Conservation (phyloP, 73 alveolate species). For the Paramecium sexaurelia region DNA sequence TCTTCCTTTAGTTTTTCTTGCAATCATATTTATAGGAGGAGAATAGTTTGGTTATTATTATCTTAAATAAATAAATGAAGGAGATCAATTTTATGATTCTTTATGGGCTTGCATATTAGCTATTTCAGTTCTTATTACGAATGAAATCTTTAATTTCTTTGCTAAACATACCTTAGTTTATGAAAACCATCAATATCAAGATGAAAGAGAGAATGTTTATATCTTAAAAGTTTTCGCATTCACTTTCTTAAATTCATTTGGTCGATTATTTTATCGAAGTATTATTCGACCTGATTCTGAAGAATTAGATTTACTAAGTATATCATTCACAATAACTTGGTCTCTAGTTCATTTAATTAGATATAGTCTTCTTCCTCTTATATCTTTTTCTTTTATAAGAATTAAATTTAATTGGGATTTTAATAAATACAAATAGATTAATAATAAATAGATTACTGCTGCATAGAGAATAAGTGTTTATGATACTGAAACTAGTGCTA, state of each 20-base stretch:
- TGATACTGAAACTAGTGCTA: conserved; percentile 6
- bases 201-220: background rate
- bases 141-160: background rate
- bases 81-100: background rate
- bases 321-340: background rate
- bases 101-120: background rate
- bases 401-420: background rate
- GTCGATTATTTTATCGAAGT: background rate
- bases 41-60: background rate
- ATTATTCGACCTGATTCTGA: background rate
- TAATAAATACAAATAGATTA: background rate
- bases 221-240: background rate
- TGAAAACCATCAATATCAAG: conserved; percentile 43
- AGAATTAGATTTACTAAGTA: background rate
- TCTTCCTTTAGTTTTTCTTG: background rate
- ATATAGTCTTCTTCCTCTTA: background rate
- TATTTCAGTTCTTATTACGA: background rate
- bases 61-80: background rate
- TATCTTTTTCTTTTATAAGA: background rate
- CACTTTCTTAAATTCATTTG: background rate
- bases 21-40: background rate
- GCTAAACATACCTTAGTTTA: background rate
- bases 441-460: background rate
- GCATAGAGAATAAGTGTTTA: background rate
- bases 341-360: background rate